Evolutionary conservation across 2,329 filamentous ascomycete genomes (phyloP), one percentile per base, ranked within the genome.

Genomic region (Fusarium protoensiforme): DNA sequence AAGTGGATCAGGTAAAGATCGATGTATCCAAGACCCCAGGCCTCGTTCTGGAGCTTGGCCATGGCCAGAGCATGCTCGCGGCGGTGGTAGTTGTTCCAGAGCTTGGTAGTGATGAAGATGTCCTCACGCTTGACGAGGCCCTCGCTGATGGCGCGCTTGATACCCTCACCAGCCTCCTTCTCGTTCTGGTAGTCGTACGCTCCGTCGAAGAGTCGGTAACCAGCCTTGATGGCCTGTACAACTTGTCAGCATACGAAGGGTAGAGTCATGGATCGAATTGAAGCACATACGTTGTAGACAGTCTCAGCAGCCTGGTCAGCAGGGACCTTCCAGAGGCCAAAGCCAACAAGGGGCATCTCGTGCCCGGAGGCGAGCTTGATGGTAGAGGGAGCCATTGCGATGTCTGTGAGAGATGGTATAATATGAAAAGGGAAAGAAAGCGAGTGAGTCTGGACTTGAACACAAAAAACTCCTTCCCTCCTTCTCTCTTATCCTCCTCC

Each of bases 41-140:
- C 92, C 75, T 90, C 88, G 69, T 94, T 90, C 84, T 94, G 92
- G 80, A 91, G 91, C 82, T 89, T 89, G 81, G 87, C 88, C 80
- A 95, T 94, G 53, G 89, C 89, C 81, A 92, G 88, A 62, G 95
- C 93, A 76, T 90, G 88, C 74, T 95, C 91, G 74, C 87, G 88
- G 78, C 94, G 91, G 86, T 97, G 93, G 89, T 95, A 96, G 78
- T 91, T 91, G 86, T 95, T 95, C 94, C 94, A 97, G 59, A 97
- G 91, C 87, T 97, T 97, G 82, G 92, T 94, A 72, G 95, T 93
- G 80, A 97, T 89, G 88, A 97, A 97, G 80, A 97, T 91, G 35
- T 97, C 94, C 83, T 93, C 91, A 66, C 93, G 82, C 59, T 91
- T 90, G 13, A 93, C 86, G 54, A 91, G 87, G 35, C 89, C 89